Conservation (phyloP, 495 filamentous ascomycete genomes). For the Neurospora cerealis region DNA sequence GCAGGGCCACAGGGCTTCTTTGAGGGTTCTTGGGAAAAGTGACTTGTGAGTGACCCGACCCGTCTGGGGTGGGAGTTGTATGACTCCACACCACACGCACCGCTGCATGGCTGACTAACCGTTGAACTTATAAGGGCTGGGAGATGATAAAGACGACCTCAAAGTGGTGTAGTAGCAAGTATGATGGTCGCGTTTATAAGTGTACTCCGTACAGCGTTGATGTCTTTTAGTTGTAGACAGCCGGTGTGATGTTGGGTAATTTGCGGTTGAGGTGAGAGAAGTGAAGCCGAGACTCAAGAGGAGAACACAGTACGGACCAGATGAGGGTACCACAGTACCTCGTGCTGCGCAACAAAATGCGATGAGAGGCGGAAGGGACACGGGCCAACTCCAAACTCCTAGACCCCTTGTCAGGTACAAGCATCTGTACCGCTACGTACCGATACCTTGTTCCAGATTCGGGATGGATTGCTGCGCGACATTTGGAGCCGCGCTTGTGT, state of each 20-base stretch:
- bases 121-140: background rate
- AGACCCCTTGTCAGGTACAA: background rate
- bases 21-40: background rate
- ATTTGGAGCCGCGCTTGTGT: slow-evolving; percentile 5
- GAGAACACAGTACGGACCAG: background rate
- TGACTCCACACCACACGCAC: background rate
- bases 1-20: background rate
- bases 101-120: background rate
- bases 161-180: background rate
- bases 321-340: background rate
- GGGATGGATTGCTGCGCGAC: slow-evolving; percentile 5
- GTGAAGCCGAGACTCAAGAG: background rate
- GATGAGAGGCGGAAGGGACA: background rate
- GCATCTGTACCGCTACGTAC: background rate
- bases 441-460: background rate
- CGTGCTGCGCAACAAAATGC: background rate
- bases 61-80: background rate
- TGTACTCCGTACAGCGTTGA: too few species aligned
- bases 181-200: too few species aligned
- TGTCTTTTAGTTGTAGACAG: background rate
- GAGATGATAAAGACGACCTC: background rate
- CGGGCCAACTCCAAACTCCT: background rate
- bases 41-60: background rate
- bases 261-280: background rate
- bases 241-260: background rate